These are phyloP conservation scores for Fusarium sterilihyphosum DNA, from an alignment of 2,329 filamentous ascomycete species.

Conservation along the genomic window DNA sequence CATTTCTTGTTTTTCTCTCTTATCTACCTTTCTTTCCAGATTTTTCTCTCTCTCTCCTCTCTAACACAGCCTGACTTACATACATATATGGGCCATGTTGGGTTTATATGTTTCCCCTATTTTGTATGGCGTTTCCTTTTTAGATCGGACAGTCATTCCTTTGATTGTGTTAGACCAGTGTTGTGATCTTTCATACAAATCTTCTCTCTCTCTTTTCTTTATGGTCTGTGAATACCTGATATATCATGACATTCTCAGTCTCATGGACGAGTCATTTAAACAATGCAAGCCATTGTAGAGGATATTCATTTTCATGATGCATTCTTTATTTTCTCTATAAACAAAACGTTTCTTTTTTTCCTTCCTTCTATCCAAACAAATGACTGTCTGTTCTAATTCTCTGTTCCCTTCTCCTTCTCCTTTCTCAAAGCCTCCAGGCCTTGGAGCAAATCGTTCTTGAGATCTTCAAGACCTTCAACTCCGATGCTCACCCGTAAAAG, in stretches of 20 bases:
- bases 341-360: neutral
- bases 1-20: neutral
- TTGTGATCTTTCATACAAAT: neutral
- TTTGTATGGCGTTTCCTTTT: neutral
- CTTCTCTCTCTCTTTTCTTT: neutral
- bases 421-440: slow-evolving; percentile 67
- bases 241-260: neutral
- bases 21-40: neutral
- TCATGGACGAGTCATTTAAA: neutral
- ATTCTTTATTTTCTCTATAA: slow-evolving; percentile 1
- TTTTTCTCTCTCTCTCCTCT: neutral
- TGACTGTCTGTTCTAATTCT: neutral
- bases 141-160: slow-evolving; percentile 1
- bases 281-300: slow-evolving; percentile 4
- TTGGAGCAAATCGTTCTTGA: slow-evolving; percentile 77
- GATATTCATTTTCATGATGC: neutral
- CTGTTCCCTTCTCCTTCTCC: neutral
- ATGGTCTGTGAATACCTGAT: neutral
- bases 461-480: slow-evolving; percentile 85
- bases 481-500: slow-evolving; percentile 87
- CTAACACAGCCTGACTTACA: neutral
- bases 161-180: slow-evolving; percentile 7
- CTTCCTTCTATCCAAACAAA: neutral
- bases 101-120: neutral
- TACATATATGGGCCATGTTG: neutral